Conservation (phyloP, 768 basidiomycete species). For the Suillus subaureus region DNA sequence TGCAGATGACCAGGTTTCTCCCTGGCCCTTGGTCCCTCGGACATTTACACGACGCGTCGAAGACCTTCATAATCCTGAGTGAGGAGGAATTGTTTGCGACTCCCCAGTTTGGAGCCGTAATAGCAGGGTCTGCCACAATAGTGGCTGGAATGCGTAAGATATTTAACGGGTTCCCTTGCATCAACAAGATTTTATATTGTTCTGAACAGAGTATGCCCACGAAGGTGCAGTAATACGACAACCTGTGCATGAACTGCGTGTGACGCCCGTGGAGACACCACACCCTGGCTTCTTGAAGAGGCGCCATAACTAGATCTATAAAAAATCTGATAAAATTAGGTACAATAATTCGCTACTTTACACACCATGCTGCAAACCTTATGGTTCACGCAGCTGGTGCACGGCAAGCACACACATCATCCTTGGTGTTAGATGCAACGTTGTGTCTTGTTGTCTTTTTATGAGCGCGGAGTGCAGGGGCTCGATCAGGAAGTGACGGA, state of each 20-base stretch:
- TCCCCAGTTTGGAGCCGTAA: background rate
- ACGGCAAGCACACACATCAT: background rate
- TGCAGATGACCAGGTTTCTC: slow-evolving; percentile 33
- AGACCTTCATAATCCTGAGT: background rate
- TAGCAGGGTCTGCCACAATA: background rate
- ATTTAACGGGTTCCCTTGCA: background rate
- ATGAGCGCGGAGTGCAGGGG: background rate
- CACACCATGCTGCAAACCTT: background rate
- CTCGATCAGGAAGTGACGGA: background rate
- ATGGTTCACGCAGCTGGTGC: background rate
- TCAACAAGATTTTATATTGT: background rate
- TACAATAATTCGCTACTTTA: background rate
- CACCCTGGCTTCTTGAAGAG: background rate
- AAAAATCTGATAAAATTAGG: background rate
- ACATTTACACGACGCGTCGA: background rate
- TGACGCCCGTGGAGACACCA: background rate
- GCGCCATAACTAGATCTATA: background rate
- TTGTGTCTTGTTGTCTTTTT: background rate
- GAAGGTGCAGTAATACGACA: background rate
- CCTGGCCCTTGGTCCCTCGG: background rate
- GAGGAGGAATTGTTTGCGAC: background rate
- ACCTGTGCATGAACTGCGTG: background rate
- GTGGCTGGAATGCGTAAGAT: background rate
- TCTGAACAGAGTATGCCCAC: background rate
- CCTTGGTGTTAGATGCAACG: background rate